Conservation (phyloP, 2,329 filamentous ascomycete species). For the Sodiomyces alkalinus region DNA sequence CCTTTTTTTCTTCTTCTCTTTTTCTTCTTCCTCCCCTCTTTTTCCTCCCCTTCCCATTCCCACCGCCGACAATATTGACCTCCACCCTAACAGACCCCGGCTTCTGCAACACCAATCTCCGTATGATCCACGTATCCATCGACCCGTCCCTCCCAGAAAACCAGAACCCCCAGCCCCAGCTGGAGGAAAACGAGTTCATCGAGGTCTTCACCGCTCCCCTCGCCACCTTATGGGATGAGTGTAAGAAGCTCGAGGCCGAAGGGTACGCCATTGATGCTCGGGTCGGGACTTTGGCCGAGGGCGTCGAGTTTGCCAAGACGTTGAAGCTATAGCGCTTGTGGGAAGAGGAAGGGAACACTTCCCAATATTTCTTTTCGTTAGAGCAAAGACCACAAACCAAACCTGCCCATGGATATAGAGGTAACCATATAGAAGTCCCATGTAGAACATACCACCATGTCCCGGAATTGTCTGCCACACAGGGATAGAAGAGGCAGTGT, state of each 20-base stretch:
- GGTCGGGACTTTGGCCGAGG: slow-evolving; percentile 64
- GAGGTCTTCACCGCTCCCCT: slow-evolving; percentile 60
- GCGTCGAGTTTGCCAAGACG: slow-evolving; percentile 55
- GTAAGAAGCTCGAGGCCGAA: slow-evolving; percentile 48
- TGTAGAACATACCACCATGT: too few relatives aligned
- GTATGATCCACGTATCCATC: slow-evolving; percentile 58
- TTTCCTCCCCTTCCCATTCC: neutral
- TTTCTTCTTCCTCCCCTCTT: too few relatives aligned
- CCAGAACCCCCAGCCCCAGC: slow-evolving; percentile 48
- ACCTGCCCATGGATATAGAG: too few relatives aligned
- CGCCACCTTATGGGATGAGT: slow-evolving; percentile 47
- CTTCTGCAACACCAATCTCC: slow-evolving; percentile 51
- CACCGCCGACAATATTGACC: too few relatives aligned
- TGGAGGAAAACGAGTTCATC: slow-evolving; percentile 73
- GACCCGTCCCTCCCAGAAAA: slow-evolving; percentile 57
- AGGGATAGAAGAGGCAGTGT: too few relatives aligned
- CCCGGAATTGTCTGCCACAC: too few relatives aligned
- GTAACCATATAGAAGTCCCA: too few relatives aligned
- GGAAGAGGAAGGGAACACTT: too few relatives aligned
- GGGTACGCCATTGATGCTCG: slow-evolving; percentile 69
- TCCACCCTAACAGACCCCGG: slow-evolving; percentile 42
- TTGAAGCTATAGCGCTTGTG: slow-evolving; percentile 27
- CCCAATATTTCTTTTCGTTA: too few relatives aligned
- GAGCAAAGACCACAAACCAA: too few relatives aligned
- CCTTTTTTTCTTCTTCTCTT: neutral